Percentiles rank a stretch among this genome's conserved stretches.
phyloP scores from a whole-genome alignment of 164 flowering plant genomes.

The Echeveria elegans region DNA sequence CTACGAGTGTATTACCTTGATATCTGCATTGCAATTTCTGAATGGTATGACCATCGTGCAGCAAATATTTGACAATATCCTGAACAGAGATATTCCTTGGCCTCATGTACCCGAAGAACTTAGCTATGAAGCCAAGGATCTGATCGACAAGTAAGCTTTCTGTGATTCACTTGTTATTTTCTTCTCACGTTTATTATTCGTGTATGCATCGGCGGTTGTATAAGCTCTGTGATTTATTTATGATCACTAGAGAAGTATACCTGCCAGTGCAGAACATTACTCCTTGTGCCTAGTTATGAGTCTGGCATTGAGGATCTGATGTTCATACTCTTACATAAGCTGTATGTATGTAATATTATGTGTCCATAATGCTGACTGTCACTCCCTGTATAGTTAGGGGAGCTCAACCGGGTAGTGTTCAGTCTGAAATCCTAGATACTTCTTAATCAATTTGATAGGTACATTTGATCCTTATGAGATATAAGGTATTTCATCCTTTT shows the following conservation, averaged over 20 bases:
- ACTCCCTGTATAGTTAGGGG: neutral
- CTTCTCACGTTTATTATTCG: neutral
- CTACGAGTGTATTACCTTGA: neutral
- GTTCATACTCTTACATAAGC: neutral
- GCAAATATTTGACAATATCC: slow-evolving; percentile 90
- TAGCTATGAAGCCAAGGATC: slow-evolving; percentile 74
- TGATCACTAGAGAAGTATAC: no score
- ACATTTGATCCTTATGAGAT: no score
- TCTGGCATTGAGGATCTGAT: no score
- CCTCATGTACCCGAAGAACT: slow-evolving; percentile 87
- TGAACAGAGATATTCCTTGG: slow-evolving; percentile 95
- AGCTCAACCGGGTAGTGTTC: neutral
- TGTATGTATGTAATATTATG: neutral
- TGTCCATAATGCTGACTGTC: neutral
- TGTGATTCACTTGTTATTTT: neutral
- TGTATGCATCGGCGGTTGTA: neutral
- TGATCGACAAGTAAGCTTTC: slow-evolving; percentile 75
- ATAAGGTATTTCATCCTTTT: slow-evolving; percentile 92
- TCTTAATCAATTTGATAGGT: slow-evolving; percentile 93
- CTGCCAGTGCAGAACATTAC: no score
- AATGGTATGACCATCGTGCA: slow-evolving; percentile 29
- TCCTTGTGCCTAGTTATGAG: no score
- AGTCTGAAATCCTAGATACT: neutral
- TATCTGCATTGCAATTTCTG: neutral
- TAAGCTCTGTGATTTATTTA: no score